Evolutionary conservation across 2,329 filamentous ascomycete genomes (phyloP).

Genomic region (Fusarium mexicanum): DNA sequence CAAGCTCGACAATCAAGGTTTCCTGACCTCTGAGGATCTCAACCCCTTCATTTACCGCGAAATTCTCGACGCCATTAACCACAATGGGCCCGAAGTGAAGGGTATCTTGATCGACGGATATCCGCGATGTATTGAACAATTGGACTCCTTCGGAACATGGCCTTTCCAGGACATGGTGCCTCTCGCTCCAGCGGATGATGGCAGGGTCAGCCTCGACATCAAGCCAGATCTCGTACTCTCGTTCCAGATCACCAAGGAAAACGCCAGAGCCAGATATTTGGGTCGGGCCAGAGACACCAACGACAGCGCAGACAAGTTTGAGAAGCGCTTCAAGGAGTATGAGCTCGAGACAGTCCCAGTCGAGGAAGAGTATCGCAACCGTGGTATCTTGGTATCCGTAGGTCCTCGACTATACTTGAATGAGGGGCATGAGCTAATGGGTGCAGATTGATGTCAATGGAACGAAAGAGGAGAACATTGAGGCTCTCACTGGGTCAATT

Average conservation of each 20-base stretch:
- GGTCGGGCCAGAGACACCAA: background rate
- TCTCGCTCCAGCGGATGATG: background rate
- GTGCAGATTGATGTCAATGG: background rate
- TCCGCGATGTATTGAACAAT: background rate
- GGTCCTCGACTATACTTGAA: accelerated
- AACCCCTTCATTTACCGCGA: background rate
- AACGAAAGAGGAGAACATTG: background rate
- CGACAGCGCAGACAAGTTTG: background rate
- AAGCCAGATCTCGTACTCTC: background rate
- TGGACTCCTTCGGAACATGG: background rate
- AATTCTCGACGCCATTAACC: background rate
- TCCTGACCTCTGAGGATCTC: background rate
- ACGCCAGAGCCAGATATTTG: background rate
- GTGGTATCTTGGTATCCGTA: background rate
- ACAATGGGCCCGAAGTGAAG: background rate
- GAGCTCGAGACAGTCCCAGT: background rate
- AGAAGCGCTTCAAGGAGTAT: background rate
- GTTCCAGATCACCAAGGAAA: background rate
- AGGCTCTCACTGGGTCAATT: background rate
- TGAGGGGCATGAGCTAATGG: background rate
- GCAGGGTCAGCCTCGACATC: background rate
- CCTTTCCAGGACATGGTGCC: background rate
- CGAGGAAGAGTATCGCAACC: background rate
- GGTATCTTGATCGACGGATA: background rate
- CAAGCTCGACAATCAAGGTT: background rate